Base-by-base conservation (phyloP, 805 yeast genomes). In the Candida maltosa region DNA sequence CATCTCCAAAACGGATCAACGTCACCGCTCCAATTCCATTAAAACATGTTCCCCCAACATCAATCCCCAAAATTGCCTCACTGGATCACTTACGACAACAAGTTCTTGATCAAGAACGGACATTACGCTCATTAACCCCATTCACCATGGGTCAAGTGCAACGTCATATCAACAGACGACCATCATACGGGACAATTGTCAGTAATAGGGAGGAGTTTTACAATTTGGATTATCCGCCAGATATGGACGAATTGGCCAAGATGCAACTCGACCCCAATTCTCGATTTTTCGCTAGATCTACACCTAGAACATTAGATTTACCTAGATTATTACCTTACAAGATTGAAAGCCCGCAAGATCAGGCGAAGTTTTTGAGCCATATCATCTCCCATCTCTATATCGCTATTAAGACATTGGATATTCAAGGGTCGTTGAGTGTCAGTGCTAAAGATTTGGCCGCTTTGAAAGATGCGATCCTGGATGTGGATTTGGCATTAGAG, bases 381-480 rank as follows among this genome's bases (percentile, higher is more conserved):
- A 83, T 91, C n/a, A 70, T 89, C 21, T 73, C 83, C 2, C 87
- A 86, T 56, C 57, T 93, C 14, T 85, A 85, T 54, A 76, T 86
- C 37, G 87, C 96, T 7, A 73, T 86, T 31, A 71, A 76, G 38
- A 75, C 93, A 3, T 63, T 82, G 42, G 95, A 87, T 53, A 64
- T 87, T 11, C 82, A 78, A 48, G 91, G 95, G 2, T 64, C 74
- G 6, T 63, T 87, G 16, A 71, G 77, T 3, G 75, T 85, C 9
- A 75, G 84, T 8, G 78, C 85, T 8, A 76, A 75, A 40, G 94
- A 85, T 47, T 62, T 85, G 38, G 78, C 84, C 1, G 49, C 62
- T 11, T 62, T 64, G 14, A 54, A 51, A 37, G 53, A 54, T 26
- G 52, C 40, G 16, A 35, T 64, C 3, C 52, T 61, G 4, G 70